Percentiles rank a stretch among this genome's conserved stretches.
These are phyloP conservation scores for Neonothopanus nambi DNA, from an alignment of 1,284 basidiomycete genomes.

Conservation along the genomic window DNA sequence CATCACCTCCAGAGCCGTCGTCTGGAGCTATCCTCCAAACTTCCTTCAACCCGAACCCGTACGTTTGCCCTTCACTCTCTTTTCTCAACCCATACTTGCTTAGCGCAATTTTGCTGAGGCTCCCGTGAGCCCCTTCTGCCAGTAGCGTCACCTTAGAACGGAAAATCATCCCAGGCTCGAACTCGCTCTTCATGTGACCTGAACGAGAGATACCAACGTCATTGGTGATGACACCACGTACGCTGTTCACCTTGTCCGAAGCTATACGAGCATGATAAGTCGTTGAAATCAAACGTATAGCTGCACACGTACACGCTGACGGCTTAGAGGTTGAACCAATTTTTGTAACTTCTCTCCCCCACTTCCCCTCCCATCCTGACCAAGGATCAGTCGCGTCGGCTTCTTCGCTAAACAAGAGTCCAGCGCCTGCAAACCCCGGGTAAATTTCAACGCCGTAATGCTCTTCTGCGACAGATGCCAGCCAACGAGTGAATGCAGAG, in stretches of 20 bases:
- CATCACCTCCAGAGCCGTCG: constrained; percentile 15
- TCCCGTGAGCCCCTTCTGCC: constrained; percentile 95
- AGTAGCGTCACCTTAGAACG: constrained; percentile 92
- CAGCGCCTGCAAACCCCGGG: constrained; percentile 93
- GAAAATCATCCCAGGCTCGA: constrained; percentile 98
- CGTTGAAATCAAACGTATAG: neutral
- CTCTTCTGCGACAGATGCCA: constrained; percentile 86
- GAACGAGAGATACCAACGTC: constrained; percentile 91
- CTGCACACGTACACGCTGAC: neutral
- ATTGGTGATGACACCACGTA: constrained; percentile 90
- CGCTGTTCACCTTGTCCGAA: constrained; percentile 46
- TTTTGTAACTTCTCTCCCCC: constrained; percentile 19
- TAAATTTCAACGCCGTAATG: constrained; percentile 93
- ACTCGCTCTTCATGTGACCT: constrained; percentile 77
- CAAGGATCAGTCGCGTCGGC: constrained; percentile 35
- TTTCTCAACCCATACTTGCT: constrained; percentile 76
- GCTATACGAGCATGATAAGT: neutral
- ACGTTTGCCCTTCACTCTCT: constrained; percentile 91
- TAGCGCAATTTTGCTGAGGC: constrained; percentile 83
- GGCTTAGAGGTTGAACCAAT: constrained; percentile 6
- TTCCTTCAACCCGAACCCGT: constrained; percentile 96
- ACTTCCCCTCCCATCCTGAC: constrained; percentile 22
- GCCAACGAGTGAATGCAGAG: constrained; percentile 88
- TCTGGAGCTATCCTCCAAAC: constrained; percentile 84
- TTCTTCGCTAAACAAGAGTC: constrained; percentile 73